Conservation (phyloP, 176 grass and related monocot genomes). For the Rhipidocladum racemiflorum region DNA sequence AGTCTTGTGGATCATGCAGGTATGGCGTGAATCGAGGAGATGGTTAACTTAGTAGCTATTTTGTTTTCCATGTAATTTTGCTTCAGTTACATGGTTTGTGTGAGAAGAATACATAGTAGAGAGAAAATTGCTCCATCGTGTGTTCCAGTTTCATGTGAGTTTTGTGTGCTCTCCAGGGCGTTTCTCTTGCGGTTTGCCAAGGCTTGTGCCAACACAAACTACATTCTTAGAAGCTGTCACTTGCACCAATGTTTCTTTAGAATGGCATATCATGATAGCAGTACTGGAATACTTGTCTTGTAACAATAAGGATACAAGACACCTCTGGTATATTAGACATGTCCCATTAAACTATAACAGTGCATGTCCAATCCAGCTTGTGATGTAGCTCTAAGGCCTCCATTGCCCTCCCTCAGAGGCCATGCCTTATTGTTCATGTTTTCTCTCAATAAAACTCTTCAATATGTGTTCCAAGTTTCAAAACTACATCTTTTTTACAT, state of each 20-base stretch:
- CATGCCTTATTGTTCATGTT: background rate
- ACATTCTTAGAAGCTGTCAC: background rate
- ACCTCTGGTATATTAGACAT: conserved; percentile 19
- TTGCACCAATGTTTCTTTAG: conserved; percentile 9
- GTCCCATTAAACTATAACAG: background rate
- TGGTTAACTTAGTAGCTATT: too few relatives aligned
- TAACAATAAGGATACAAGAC: background rate
- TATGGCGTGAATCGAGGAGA: too few relatives aligned
- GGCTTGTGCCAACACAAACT: background rate
- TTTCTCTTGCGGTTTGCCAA: too few relatives aligned
- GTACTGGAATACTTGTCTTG: conserved; percentile 9
- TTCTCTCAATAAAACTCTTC: background rate
- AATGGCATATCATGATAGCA: background rate
- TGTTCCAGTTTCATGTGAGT: too few relatives aligned
- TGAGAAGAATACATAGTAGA: too few relatives aligned
- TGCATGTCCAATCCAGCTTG: background rate
- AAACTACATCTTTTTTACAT: conserved; percentile 13
- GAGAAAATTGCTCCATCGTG: too few relatives aligned
- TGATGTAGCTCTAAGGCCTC: background rate
- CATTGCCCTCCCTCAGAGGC: background rate
- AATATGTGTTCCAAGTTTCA: background rate
- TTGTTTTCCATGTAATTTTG: too few relatives aligned
- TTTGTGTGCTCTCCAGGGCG: too few relatives aligned
- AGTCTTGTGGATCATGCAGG: too few relatives aligned
- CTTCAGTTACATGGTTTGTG: too few relatives aligned